phyloP scores from a whole-genome alignment of 495 filamentous ascomycete species.

The Neurospora sp. region DNA sequence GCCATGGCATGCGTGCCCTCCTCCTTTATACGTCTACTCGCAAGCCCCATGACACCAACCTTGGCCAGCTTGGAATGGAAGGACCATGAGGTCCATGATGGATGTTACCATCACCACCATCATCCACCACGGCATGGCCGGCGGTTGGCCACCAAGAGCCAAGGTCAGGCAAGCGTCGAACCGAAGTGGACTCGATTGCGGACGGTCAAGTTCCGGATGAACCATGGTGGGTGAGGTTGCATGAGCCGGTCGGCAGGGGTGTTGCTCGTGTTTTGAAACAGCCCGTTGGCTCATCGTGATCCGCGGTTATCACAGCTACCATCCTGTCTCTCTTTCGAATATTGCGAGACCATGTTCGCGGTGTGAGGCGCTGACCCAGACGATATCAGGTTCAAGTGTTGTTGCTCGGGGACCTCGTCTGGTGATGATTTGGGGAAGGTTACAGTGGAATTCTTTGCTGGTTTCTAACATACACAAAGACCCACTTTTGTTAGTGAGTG shows the following conservation, averaged over 20 bases:
- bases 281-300: not conserved
- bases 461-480: not conserved
- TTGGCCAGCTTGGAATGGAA: not conserved
- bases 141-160: not conserved
- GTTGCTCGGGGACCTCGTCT: not conserved
- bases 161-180: not conserved
- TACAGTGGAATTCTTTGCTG: too few species aligned
- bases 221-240: not conserved
- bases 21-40: not conserved
- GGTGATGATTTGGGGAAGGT: not conserved
- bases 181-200: conserved; percentile 1
- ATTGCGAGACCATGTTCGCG: not conserved
- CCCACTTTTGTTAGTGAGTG: not conserved
- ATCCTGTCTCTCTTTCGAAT: not conserved
- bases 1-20: not conserved
- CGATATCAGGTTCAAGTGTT: not conserved
- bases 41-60: not conserved
- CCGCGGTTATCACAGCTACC: not conserved
- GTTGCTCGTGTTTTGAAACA: not conserved
- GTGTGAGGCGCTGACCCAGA: not conserved
- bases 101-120: not conserved
- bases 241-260: not conserved
- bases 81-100: not conserved
- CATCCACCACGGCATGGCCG: not conserved
- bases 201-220: conserved; percentile 12